These are phyloP conservation scores for Asterionellopsis glacialis DNA, from an alignment of 108 stramenopile genomes.

Conservation along the genomic window DNA sequence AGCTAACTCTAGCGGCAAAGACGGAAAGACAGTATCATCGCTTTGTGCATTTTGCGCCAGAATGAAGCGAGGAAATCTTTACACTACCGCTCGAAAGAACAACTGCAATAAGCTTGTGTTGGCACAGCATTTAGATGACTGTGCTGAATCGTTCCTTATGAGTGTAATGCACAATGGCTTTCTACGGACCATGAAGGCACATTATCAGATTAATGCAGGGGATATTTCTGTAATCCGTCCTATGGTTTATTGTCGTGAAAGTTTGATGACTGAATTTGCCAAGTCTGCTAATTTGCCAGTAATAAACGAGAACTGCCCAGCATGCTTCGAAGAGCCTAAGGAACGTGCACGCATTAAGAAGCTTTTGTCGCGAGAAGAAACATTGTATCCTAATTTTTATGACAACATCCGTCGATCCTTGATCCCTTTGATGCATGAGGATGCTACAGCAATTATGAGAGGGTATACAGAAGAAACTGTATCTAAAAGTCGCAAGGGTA, in stretches of 20 bases:
- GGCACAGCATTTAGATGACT: slow-evolving; percentile 97
- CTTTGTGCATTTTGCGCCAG: slow-evolving; percentile 96
- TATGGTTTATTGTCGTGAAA: slow-evolving; percentile 92
- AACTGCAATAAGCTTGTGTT: slow-evolving; percentile 95
- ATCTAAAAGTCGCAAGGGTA: slow-evolving; percentile 68
- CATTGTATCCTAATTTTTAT: slow-evolving; percentile 76
- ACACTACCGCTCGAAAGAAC: slow-evolving; percentile 81
- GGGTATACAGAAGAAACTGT: slow-evolving; percentile 79
- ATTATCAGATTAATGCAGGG: slow-evolving; percentile 91
- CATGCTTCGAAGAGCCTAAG: slow-evolving; percentile 99
- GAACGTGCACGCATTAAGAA: slow-evolving; percentile 97
- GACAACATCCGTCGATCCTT: slow-evolving; percentile 68
- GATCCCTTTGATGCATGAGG: slow-evolving; percentile 83
- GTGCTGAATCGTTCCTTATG: slow-evolving; percentile 98
- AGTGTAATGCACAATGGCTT: slow-evolving; percentile 97
- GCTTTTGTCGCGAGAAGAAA: slow-evolving; percentile 89
- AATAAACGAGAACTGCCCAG: slow-evolving; percentile 99
- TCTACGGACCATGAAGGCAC: slow-evolving; percentile 95
- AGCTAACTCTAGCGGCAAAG: slow-evolving; percentile 77
- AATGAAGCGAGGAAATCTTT: slow-evolving; percentile 98
- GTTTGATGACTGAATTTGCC: slow-evolving; percentile 90
- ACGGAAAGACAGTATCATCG: slow-evolving; percentile 82
- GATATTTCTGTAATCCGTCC: slow-evolving; percentile 96
- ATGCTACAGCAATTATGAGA: slow-evolving; percentile 70
- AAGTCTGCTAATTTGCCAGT: slow-evolving; percentile 82